Conservation (phyloP, 495 filamentous ascomycete genomes). For the Xylaria nigripes region DNA sequence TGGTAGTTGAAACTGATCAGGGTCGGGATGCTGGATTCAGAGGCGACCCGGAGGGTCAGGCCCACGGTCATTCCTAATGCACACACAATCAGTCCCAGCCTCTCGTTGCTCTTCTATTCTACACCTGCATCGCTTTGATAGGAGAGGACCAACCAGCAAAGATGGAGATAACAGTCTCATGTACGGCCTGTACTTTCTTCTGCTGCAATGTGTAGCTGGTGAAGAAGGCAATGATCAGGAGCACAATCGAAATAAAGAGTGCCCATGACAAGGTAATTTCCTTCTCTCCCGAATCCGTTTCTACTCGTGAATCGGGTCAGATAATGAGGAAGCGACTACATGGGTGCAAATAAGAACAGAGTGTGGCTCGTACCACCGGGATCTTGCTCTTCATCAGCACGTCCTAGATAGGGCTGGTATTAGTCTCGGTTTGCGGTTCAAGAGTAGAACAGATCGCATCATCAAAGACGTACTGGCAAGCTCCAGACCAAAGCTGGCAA, state of each 20-base stretch:
- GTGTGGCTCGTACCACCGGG: constrained; percentile 36
- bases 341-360: constrained; percentile 5
- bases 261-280: constrained; percentile 95
- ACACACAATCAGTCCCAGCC: constrained; percentile 6
- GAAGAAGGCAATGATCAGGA: constrained; percentile 89
- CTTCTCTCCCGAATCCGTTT: constrained; percentile 51
- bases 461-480: constrained; percentile 32
- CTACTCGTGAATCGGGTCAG: constrained; percentile 28
- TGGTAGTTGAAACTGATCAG: constrained; percentile 95
- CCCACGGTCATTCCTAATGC: constrained; percentile 86
- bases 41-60: constrained; percentile 72
- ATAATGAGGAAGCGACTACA: constrained; percentile 3
- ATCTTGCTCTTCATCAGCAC: constrained; percentile 43
- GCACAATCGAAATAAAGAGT: constrained; percentile 87
- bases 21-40: constrained; percentile 72
- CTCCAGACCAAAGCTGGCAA: constrained; percentile 33
- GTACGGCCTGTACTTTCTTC: constrained; percentile 90
- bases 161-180: constrained; percentile 96
- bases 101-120: not conserved
- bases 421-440: not conserved
- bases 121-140: not conserved
- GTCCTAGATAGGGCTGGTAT: constrained; percentile 24
- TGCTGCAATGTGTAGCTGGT: constrained; percentile 94
- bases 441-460: not conserved
- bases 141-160: constrained; percentile 66